Percentiles rank a stretch among this genome's conserved stretches.
Conservation (phyloP, 2,329 filamentous ascomycete genomes). For the Aspergillus ochraceoroseus region DNA sequence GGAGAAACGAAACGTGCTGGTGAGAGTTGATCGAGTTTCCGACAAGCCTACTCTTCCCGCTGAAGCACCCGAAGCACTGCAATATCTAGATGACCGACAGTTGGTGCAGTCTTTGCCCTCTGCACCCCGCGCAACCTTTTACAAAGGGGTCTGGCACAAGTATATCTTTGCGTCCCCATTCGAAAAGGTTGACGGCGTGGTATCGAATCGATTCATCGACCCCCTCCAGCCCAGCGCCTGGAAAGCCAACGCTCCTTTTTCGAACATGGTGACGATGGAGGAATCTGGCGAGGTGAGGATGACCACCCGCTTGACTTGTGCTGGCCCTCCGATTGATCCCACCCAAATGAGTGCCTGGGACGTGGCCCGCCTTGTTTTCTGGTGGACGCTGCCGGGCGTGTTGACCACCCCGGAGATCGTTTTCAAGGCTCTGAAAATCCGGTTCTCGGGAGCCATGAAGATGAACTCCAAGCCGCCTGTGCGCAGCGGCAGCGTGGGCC, state of each 20-base stretch:
- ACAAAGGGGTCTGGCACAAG: slow-evolving; percentile 10
- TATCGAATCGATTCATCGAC: slow-evolving; percentile 9
- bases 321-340: slow-evolving; percentile 6
- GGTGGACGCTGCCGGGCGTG: slow-evolving; percentile 4
- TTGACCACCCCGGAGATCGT: slow-evolving; percentile 6
- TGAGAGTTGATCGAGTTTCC: background rate
- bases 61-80: background rate
- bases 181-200: slow-evolving; percentile 9
- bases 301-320: slow-evolving; percentile 3
- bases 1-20: slow-evolving; percentile 12
- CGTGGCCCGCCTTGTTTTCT: background rate
- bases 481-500: slow-evolving; percentile 7
- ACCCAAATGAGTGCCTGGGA: background rate
- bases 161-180: slow-evolving; percentile 12
- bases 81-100: background rate
- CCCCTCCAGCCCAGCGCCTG: slow-evolving; percentile 1
- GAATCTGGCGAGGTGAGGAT: slow-evolving; percentile 6
- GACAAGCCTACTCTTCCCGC: background rate
- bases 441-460: slow-evolving; percentile 4
- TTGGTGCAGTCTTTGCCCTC: slow-evolving; percentile 3
- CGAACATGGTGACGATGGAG: slow-evolving; percentile 4
- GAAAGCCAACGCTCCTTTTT: slow-evolving; percentile 6
- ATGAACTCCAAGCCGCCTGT: slow-evolving; percentile 9
- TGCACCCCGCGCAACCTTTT: background rate
- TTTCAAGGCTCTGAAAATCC: slow-evolving; percentile 2